Evolutionary conservation across 1,284 basidiomycete species (phyloP).

Genomic region (Sphagnurus paluster): DNA sequence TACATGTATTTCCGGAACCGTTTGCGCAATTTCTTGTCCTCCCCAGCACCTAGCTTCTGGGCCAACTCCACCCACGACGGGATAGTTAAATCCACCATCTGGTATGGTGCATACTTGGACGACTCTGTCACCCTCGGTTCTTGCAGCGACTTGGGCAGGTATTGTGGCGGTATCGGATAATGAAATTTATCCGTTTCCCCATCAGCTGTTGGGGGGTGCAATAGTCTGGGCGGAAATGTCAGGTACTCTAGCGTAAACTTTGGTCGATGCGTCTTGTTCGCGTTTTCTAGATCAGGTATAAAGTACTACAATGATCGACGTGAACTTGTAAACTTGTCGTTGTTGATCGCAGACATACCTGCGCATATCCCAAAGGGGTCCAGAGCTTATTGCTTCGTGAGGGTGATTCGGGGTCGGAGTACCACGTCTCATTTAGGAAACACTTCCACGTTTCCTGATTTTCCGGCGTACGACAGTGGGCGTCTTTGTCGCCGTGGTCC

Average conservation of each 20-base stretch:
- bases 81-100: slow-evolving; percentile 76
- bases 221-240: slow-evolving; percentile 50
- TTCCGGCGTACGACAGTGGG: slow-evolving; percentile 50
- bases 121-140: slow-evolving; percentile 40
- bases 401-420: slow-evolving; percentile 67
- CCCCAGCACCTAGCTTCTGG: slow-evolving; percentile 54
- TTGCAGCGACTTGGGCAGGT: slow-evolving; percentile 61
- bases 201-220: slow-evolving; percentile 37
- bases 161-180: slow-evolving; percentile 63
- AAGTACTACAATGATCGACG: slow-evolving; percentile 61
- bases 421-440: slow-evolving; percentile 55
- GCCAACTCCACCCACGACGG: slow-evolving; percentile 75
- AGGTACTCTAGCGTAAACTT: slow-evolving; percentile 79
- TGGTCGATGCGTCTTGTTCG: slow-evolving; percentile 55
- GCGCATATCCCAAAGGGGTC: slow-evolving; percentile 80
- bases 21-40: slow-evolving; percentile 63
- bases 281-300: slow-evolving; percentile 64
- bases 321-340: slow-evolving; percentile 1
- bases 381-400: slow-evolving; percentile 69
- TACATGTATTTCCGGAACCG: slow-evolving; percentile 74
- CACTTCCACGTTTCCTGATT: slow-evolving; percentile 62
- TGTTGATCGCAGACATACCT: slow-evolving; percentile 45
- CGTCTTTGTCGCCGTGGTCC: slow-evolving; percentile 39
- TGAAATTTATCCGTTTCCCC: slow-evolving; percentile 32
- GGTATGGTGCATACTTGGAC: slow-evolving; percentile 72